Evolutionary conservation across 2,329 filamentous ascomycete genomes (phyloP), one percentile per base, ranked within the genome.

Genomic region (Diplodia sapinea): DNA sequence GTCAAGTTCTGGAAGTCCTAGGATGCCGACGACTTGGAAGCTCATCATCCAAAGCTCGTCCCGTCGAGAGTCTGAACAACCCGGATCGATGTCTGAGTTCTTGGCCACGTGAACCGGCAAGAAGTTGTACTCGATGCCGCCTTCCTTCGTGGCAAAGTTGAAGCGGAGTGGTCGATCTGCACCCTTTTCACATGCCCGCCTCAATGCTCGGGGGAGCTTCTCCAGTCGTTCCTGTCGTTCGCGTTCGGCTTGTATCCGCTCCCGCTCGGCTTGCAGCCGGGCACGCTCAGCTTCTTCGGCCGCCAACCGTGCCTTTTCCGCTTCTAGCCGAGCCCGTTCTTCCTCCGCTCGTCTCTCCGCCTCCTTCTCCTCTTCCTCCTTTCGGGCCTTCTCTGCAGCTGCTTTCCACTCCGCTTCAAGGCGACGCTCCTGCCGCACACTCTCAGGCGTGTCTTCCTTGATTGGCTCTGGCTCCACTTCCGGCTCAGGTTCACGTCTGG

Each of bases 21-120:
- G 78, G 51, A 80, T 78, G 51, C 79, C 79, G 1, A 77, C 78
- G 8, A 74, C 72, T 68, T 80, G 78, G 68, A 79, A 80, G 6
- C 76, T 78, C 69, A 77, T 74, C 65, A 80, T 74, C 69, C 79
- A 80, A 1, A 73, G 72, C 66, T 76, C 56, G 20, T 74, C 71
- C 11, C 72, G 17, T 70, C 52, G 40, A 70, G 68, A n/a, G 52
- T 54, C 36, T 68, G 68, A 50, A 69, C 70, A 15, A 31, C 57
- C 20, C 36, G 54, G 26, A 66, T 70, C 59, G 70, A 71, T 52
- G 79, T 72, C 52, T 79, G 76, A 29, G 74, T 68, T 17, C 74
- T 73, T 15, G 73, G 75, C n/a, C 73, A 75, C 77, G 63, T 77
- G 74, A 7, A 80, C 72, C 4, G 79, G 79, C 3, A 80, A 72